Base-by-base conservation (phyloP, 2,329 filamentous ascomycete genomes). In the Ascochyta clinopodiicola region DNA sequence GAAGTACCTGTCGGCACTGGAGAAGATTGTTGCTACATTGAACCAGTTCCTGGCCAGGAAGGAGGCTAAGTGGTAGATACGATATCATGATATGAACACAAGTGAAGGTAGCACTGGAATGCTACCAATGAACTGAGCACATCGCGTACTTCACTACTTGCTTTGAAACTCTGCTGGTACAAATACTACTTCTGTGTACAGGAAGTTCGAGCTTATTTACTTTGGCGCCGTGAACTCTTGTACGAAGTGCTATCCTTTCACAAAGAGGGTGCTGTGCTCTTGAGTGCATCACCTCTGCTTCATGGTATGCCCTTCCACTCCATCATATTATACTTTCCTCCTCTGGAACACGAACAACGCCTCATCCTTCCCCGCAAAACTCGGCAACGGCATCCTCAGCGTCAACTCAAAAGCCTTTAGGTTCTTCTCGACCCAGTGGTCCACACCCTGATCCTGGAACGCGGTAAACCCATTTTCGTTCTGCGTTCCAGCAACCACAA, bases 1-100 rank as follows among this genome's bases (percentile, higher is more conserved):
- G 66, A 79, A 80, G 61, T 97, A 94, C 84, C 81, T 98, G 59
- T 80, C 77, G n/a, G 86, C 89, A 8, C 80, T 98, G 68, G 88
- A 95, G 80, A 87, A 88, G 77, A 83, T 89, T 66, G 88, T 97
- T 44, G 79, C 67, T n/a, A 93, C 96, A 67, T 79, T 98, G 72
- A 86, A 88, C 73, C 76, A 75, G 40, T 90, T 90, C 44, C 60
- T 70, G 48, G 61, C 63, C 12, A 68, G 58, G 54, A 72, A 72
- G 61, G 68, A 72, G 59, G 67, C 67, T 13, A 72, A 71, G 65
- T 71, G 70, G 70, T 71, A 70, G 55, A 51, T 44, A 51, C 29
- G 27, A 51, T 31, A 9, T 36, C 40, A 51, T 21, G 48, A 44
- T 10, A 31, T 40, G 38, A 48, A 24, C 17, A 21, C 17, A 3